phyloP scores from a whole-genome alignment of 169 alveolate species.

The Babesia ovata region DNA sequence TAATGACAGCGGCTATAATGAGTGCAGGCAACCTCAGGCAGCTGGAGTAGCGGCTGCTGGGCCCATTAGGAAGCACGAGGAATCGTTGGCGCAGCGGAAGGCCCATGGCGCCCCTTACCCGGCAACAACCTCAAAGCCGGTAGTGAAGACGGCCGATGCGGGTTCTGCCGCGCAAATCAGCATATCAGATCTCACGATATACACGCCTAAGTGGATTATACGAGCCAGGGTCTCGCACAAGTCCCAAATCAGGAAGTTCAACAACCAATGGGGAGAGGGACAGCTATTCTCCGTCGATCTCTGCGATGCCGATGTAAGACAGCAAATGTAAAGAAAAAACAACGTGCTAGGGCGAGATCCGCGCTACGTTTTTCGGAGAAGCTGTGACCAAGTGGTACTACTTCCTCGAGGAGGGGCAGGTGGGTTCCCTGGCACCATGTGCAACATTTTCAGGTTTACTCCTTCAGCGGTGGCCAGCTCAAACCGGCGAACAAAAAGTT shows the following conservation, averaged over 20 bases:
- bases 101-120: conserved; percentile 7
- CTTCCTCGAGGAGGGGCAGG: conserved; percentile 74
- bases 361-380: conserved; percentile 77
- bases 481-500: conserved; percentile 76
- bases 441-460: conserved; percentile 52
- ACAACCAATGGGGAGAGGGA: conserved; percentile 68
- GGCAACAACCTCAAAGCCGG: conserved; percentile 2
- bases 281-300: conserved; percentile 66
- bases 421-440: neutral
- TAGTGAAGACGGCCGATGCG: conserved; percentile 20
- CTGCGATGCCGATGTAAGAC: conserved; percentile 53
- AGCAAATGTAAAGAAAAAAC: neutral
- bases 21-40: neutral
- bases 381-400: conserved; percentile 81
- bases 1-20: no score
- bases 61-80: conserved; percentile 5
- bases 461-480: conserved; percentile 75
- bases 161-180: conserved; percentile 2
- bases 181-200: conserved; percentile 60
- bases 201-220: conserved; percentile 68
- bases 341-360: conserved; percentile 62
- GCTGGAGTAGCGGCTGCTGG: neutral
- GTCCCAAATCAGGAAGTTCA: conserved; percentile 63
- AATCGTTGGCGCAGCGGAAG: neutral
- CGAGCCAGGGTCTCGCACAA: conserved; percentile 59